Base-by-base conservation (phyloP, 2,329 filamentous ascomycete genomes). In the Myriosclerotinia scirpicola region DNA sequence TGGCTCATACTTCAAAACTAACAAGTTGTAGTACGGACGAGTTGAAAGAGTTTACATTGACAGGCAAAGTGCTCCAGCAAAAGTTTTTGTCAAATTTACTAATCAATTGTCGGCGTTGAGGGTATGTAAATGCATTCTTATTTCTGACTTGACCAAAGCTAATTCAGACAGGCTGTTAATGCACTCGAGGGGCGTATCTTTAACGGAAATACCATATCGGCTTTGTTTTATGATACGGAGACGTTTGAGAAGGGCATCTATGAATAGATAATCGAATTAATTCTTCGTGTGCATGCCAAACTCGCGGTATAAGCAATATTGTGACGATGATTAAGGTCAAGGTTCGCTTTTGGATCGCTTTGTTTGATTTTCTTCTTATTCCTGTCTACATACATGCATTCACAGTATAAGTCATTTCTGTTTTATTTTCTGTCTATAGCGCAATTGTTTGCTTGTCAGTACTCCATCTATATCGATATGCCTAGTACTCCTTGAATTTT, bases 81-180 rank as follows among this genome's bases (percentile, higher is more conserved):
- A 87, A 64, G 95, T 99, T 5, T 98, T 97, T 77, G 92, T 99
- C 77, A 92, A 96, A 77, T 99, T 98, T 76, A 94, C 91, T 2
- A 90, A 90, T 71, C 86, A 89, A 73, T 82, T 98, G 64, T 95
- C 91, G 55, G 95, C 93, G 17, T 79, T 98, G 67, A 85, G 93
- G 73, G 91, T 93, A 82, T 80, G 88, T 84, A 22, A 38, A 30
- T 11, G 36, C 54, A 44, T 22, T 54, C 54, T 12, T 55, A 30
- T 46, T 66, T 38, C 54, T 59, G 52, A 54, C 54, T 26, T 36
- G 22, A 60, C 59, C 30, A 11, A n/a, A 70, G 67, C 67, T 75
- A 54, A 75, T 67, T 64, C 60, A 66, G 46, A 52, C 66, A 93
- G 89, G 94, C 94, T 62, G 92, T 98, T 61, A 96, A 95, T 76